Base-by-base conservation (phyloP, 1,284 basidiomycete genomes). In the Apiotrichum gamsii region DNA sequence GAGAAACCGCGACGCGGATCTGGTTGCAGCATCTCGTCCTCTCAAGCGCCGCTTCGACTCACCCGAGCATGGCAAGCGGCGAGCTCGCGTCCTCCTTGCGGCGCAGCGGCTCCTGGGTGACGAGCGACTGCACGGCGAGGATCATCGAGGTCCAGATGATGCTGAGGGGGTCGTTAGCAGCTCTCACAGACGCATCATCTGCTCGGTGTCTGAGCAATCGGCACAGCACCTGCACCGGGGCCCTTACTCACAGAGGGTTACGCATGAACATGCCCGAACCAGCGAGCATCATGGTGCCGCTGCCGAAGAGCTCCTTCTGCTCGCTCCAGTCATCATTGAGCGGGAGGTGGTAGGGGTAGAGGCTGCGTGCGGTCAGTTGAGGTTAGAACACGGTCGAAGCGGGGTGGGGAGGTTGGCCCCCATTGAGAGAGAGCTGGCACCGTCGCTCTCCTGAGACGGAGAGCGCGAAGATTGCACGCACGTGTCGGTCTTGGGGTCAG, bases 261-360 rank as follows among this genome's bases (percentile, higher is more conserved):
- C 66, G 66, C 54, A 69, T 58, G 47, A 69, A 70, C 63, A 70
- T 70, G 25, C 68, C 68, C n/a, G 64, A 67, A 37, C 65, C 66
- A 14, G 68, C 62, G 41, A 58, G 54, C 54, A 66, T 68, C 67
- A 67, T 67, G 11, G 62, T 59, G 5, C 56, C 52, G 40, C 53
- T 58, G 2, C 57, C 54, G 45, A 62, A 67, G 19, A 55, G 53
- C 45, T 67, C 67, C 46, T 61, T 64, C 50, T 64, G 44, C 58
- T 64, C 58, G 20, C 52, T 47, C 68, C 68, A 70, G 45, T 65
- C 67, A n/a, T 59, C 58, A 2, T 58, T 47, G 15, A 53, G 23
- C 20, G 68, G 68, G 9, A 69, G 56, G 51, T 68, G 64, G 63
- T 57, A 68, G 2, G 68, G 61, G 57, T 50, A 64, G 21, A 63